These are phyloP conservation scores for Rhododendron kiyosumense DNA, from an alignment of 148 eudicot species.

Conservation along the genomic window DNA sequence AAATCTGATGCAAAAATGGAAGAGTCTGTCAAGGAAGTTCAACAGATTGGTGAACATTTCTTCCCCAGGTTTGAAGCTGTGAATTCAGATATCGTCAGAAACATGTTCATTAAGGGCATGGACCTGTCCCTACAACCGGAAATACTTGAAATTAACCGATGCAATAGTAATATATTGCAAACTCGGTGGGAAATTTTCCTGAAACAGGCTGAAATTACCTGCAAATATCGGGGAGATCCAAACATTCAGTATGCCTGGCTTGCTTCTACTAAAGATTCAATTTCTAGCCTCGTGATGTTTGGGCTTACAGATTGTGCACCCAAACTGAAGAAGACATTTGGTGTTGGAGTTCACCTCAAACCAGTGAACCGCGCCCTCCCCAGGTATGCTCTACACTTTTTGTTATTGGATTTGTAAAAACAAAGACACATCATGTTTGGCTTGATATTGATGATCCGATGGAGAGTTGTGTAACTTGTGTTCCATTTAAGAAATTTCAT, in stretches of 20 bases:
- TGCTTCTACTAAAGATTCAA: constrained; percentile 25
- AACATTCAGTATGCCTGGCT: constrained; percentile 37
- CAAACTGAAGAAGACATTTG: constrained; percentile 15
- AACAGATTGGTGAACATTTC: constrained; percentile 6
- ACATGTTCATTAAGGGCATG: constrained; percentile 22
- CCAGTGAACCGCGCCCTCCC: constrained; percentile 16
- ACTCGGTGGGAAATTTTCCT: constrained; percentile 28
- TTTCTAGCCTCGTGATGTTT: constrained; percentile 22
- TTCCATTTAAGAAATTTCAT: not conserved
- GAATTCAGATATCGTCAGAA: constrained; percentile 20
- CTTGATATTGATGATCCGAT: not conserved
- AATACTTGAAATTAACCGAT: constrained; percentile 23
- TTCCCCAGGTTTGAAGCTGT: constrained; percentile 12
- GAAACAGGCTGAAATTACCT: constrained; percentile 33
- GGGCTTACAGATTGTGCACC: constrained; percentile 29
- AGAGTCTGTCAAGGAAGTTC: constrained; percentile 6
- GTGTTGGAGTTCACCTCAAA: constrained; percentile 34
- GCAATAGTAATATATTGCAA: constrained; percentile 22
- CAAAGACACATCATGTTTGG: not conserved
- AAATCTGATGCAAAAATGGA: constrained; percentile 13
- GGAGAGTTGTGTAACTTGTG: not conserved
- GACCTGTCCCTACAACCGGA: not conserved
- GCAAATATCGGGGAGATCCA: constrained; percentile 29
- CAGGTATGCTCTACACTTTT: constrained; percentile 17
- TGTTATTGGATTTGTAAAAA: not conserved